Evolutionary conservation across 768 basidiomycete genomes (phyloP).

Genomic region (Crassisporium funariophilum): DNA sequence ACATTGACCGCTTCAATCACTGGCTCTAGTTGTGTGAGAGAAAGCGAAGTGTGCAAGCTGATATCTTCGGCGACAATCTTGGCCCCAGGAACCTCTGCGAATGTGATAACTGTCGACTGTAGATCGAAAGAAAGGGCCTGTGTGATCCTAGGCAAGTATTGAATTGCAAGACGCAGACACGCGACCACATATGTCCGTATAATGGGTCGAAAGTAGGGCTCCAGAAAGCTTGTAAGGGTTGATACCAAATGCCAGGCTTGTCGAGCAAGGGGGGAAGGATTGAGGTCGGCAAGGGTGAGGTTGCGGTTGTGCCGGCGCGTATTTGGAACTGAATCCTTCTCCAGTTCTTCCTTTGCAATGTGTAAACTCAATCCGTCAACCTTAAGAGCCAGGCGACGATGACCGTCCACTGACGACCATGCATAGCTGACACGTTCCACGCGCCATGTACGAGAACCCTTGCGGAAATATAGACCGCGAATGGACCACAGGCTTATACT

Average conservation of each 20-base stretch:
- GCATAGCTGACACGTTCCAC: conserved; percentile 75
- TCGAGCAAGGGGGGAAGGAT: conserved; percentile 46
- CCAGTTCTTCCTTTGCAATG: conserved; percentile 38
- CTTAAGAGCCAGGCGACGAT: conserved; percentile 61
- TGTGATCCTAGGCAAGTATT: conserved; percentile 67
- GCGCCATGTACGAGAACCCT: conserved; percentile 53
- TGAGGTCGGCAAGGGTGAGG: conserved; percentile 49
- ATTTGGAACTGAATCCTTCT: conserved; percentile 20
- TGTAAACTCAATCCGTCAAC: conserved; percentile 64
- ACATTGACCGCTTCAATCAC: conserved; percentile 24
- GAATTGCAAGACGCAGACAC: conserved; percentile 58
- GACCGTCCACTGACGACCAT: conserved; percentile 48
- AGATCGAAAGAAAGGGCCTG: conserved; percentile 71
- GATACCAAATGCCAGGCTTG: conserved; percentile 41
- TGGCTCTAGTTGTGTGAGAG: conserved; percentile 53
- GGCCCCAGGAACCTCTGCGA: conserved; percentile 52
- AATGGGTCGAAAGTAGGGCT: conserved; percentile 64
- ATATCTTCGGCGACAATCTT: conserved; percentile 53
- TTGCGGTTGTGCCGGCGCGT: conserved; percentile 38
- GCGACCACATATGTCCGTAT: conserved; percentile 57
- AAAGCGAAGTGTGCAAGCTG: conserved; percentile 54
- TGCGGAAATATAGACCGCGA: conserved; percentile 70
- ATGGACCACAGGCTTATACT: conserved; percentile 79
- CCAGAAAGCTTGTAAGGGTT: conserved; percentile 46
- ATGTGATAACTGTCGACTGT: conserved; percentile 52